These are phyloP conservation scores for Eragrostis tef DNA, from an alignment of 202 grass and related monocot genomes.

Conservation along the genomic window DNA sequence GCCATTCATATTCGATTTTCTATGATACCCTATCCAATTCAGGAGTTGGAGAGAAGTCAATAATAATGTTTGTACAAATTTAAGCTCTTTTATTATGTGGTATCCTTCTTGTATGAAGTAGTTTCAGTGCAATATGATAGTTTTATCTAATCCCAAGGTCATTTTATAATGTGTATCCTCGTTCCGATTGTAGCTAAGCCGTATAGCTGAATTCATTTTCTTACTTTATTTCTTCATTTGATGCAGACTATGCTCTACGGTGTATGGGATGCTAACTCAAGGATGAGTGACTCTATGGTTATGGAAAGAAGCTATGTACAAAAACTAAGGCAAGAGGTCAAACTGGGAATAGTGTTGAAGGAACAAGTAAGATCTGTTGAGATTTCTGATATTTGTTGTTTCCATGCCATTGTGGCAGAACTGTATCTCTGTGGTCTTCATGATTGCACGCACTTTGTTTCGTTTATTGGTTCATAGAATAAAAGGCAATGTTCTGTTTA, in stretches of 20 bases:
- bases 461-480: constrained; percentile 15
- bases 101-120: constrained; percentile 32
- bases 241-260: constrained; percentile 73
- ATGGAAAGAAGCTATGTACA: constrained; percentile 69
- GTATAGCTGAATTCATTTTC: constrained; percentile 31
- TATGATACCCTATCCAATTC: constrained; percentile 20
- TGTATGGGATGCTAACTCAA: constrained; percentile 68
- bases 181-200: constrained; percentile 29
- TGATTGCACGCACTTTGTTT: constrained; percentile 16
- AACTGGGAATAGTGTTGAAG: constrained; percentile 69
- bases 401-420: not conserved
- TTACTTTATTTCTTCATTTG: constrained; percentile 59
- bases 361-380: constrained; percentile 69
- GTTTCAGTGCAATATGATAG: not conserved
- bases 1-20: not conserved
- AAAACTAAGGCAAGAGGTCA: constrained; percentile 68
- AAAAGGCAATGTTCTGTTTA: constrained; percentile 32
- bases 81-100: constrained; percentile 14
- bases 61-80: constrained; percentile 31
- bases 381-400: constrained; percentile 26
- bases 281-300: constrained; percentile 69
- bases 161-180: constrained; percentile 16
- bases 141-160: constrained; percentile 4
- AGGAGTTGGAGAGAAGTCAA: constrained; percentile 2
- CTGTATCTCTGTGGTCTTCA: constrained; percentile 24